These are phyloP conservation scores for Sclerotinia subarctica DNA, from an alignment of 2,329 filamentous ascomycete species.

Conservation along the genomic window DNA sequence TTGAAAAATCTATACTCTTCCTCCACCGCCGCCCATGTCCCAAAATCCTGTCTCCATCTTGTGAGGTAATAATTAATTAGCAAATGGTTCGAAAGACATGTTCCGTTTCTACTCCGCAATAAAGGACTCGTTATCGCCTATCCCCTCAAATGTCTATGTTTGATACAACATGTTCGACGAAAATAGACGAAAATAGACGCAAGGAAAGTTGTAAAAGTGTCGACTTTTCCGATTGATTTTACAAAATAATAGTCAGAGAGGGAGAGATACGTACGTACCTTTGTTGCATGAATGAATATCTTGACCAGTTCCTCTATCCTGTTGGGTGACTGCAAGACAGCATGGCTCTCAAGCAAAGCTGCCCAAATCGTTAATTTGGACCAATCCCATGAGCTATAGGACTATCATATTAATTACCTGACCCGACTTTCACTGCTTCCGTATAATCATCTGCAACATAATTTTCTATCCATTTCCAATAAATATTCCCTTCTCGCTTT, in stretches of 20 bases:
- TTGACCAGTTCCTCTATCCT: constrained; percentile 78
- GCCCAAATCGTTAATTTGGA: constrained; percentile 2
- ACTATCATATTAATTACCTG: constrained; percentile 49
- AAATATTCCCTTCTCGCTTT: constrained; percentile 63
- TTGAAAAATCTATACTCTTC: constrained; percentile 4
- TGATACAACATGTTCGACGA: neutral
- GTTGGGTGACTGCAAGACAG: constrained; percentile 66
- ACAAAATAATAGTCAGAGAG: neutral
- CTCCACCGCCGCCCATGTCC: constrained; percentile 56
- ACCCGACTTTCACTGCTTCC: constrained; percentile 66
- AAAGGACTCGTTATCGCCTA: neutral
- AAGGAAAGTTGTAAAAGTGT: neutral
- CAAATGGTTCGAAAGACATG: neutral
- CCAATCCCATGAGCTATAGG: neutral
- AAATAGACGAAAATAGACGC: neutral
- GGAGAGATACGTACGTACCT: constrained; percentile 50
- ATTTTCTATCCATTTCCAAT: constrained; percentile 89
- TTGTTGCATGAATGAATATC: constrained; percentile 86
- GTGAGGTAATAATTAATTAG: constrained; percentile 20
- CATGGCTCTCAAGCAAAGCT: constrained; percentile 75
- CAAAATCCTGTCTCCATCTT: constrained; percentile 74
- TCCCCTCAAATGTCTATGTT: neutral
- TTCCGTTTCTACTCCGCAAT: neutral
- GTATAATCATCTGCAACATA: constrained; percentile 80
- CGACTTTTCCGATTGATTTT: neutral